phyloP scores from a whole-genome alignment of 2,329 filamentous ascomycete genomes.

The Claviceps sp. region DNA sequence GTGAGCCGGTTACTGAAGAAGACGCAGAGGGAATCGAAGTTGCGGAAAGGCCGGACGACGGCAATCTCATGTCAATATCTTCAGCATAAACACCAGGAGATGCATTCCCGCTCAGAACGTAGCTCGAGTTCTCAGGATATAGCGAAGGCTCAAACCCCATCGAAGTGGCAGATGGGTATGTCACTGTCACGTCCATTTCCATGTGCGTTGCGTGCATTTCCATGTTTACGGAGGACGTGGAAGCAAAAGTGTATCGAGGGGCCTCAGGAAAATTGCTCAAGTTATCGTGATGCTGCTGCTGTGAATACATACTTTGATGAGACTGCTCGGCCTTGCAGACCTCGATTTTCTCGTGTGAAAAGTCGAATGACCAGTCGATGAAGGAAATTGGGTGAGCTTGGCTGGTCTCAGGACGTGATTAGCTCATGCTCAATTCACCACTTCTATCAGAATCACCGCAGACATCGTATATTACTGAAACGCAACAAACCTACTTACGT shows the following conservation, averaged over 20 bases:
- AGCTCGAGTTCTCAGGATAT: conserved; percentile 31
- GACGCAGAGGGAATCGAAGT: conserved; percentile 49
- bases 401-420: background rate
- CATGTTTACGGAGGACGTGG: conserved; percentile 32
- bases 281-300: conserved; percentile 22
- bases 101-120: conserved; percentile 31
- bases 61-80: conserved; percentile 34
- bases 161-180: conserved; percentile 16
- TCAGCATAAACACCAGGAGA: conserved; percentile 38
- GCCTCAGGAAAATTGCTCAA: conserved; percentile 34
- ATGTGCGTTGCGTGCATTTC: conserved; percentile 24
- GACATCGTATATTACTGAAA: background rate
- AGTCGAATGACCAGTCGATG: background rate
- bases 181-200: conserved; percentile 11
- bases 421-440: background rate
- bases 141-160: conserved; percentile 33
- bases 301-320: conserved; percentile 3
- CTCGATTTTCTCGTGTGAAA: background rate
- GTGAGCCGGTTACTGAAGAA: conserved; percentile 55
- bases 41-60: conserved; percentile 46
- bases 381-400: background rate
- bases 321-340: conserved; percentile 3
- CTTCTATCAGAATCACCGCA: background rate
- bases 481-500: background rate
- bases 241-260: conserved; percentile 25